Conservation (phyloP, 768 basidiomycete species). For the Leccinum variicolor region DNA sequence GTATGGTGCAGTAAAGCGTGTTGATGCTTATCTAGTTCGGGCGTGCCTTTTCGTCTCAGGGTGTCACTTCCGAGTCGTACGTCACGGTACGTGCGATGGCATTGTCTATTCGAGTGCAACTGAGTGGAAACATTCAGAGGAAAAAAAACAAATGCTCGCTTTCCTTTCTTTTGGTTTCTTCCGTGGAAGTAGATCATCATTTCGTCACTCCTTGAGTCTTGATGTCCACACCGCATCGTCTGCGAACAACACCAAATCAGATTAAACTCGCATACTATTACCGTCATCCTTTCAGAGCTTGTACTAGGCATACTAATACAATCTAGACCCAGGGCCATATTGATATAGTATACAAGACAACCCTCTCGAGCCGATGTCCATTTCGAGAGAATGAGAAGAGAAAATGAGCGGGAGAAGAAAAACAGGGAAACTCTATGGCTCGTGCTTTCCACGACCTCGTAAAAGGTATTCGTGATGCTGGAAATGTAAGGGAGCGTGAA, state of each 20-base stretch:
- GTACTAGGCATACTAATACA: constrained; percentile 2
- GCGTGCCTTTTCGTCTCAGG: too few relatives aligned
- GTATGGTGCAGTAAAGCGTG: too few relatives aligned
- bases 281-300: background rate
- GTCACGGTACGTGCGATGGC: too few relatives aligned
- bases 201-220: too few relatives aligned
- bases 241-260: background rate
- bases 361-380: constrained; percentile 8
- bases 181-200: too few relatives aligned
- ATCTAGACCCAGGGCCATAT: background rate
- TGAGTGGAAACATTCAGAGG: too few relatives aligned
- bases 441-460: background rate
- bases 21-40: too few relatives aligned
- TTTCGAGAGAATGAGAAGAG: background rate
- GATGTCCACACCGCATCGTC: too few relatives aligned
- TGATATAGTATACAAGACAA: constrained; percentile 6
- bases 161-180: too few relatives aligned
- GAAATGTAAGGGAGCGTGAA: constrained; percentile 2
- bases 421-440: background rate
- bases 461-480: background rate
- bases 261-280: constrained; percentile 5
- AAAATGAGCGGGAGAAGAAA: background rate
- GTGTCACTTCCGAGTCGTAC: too few relatives aligned
- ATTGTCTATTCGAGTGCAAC: too few relatives aligned
- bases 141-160: too few relatives aligned